Base-by-base conservation (phyloP, 768 basidiomycete genomes). In the Clitopilus passeckerianus region DNA sequence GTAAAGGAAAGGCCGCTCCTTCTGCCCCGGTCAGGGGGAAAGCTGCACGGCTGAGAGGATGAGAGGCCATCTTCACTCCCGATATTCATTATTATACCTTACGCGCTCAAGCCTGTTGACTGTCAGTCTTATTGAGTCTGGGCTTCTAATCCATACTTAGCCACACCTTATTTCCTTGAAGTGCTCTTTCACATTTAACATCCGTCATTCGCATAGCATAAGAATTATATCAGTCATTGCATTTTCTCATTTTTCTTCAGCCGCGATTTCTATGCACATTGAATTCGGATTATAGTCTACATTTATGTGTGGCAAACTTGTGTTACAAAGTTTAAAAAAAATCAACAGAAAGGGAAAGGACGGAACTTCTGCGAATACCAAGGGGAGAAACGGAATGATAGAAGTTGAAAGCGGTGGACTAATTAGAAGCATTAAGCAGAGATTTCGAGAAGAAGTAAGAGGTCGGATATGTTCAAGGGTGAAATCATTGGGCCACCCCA, bases 21-120 rank as follows among this genome's bases (percentile, higher is more conserved):
- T 64, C 62, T 8, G 64, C 61, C n/a, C 58, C 62, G 8, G 41
- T 54, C n/a, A 50, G 56, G 20, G 61, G 52, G 41, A 63, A 58
- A 34, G 22, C 52, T 18, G 56, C 59, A 24, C 64, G 61, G 15
- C 6, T 54, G 53, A 52, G 59, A 41, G 46, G 46, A 18, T 50
- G 46, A 50, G 15, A 4, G 16, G 27, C 46, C 46, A n/a, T 4
- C 20, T 18, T 20, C 3, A 41, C 37, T n/a, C n/a, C 46, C 2
- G 46, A 30, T 30, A 30, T 7, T 30, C 27, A 30, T 4, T 4
- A 3, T 4, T 30, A 30, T 30, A 30, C 27, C 27, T 7, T 30
- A 30, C 7, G 27, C 27, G 7, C 37, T 41, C 37, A 41, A 35
- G 37, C n/a, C 37, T 12, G 10, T 5, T 9, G 14, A 41, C n/a